phyloP scores from a whole-genome alignment of 768 basidiomycete genomes.

The Suillus plorans region DNA sequence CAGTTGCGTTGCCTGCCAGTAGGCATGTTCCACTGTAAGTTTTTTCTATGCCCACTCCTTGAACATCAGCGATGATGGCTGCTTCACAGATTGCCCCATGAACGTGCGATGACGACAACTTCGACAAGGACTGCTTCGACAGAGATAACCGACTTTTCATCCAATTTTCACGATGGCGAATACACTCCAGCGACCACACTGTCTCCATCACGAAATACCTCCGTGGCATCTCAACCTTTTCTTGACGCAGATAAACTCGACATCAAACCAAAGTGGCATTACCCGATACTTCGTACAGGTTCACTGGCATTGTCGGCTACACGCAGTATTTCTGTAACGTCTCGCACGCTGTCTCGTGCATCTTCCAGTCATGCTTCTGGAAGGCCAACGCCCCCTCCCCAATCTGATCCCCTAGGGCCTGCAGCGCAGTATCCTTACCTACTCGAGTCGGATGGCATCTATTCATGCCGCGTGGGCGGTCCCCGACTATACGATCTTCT shows the following conservation, averaged over 20 bases:
- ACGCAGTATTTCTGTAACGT: conserved; percentile 10
- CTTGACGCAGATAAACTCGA: background rate
- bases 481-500: conserved; percentile 65
- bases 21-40: conserved; percentile 3
- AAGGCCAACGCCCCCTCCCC: conserved; percentile 42
- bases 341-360: conserved; percentile 1
- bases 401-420: conserved; percentile 48
- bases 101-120: background rate
- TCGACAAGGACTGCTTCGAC: background rate
- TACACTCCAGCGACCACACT: background rate
- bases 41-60: background rate
- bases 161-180: background rate
- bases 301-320: background rate
- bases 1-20: background rate
- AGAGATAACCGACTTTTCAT: conserved; percentile 1
- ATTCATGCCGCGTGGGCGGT: conserved; percentile 70
- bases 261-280: background rate
- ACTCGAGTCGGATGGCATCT: conserved; percentile 43
- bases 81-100: background rate
- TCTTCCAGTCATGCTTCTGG: conserved; percentile 18
- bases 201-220: background rate
- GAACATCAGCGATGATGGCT: background rate
- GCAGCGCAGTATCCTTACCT: conserved; percentile 51
- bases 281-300: background rate
- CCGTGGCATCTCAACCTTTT: background rate